Conservation (phyloP, 2,329 filamentous ascomycete species). For the Cladophialophora psammophila region DNA sequence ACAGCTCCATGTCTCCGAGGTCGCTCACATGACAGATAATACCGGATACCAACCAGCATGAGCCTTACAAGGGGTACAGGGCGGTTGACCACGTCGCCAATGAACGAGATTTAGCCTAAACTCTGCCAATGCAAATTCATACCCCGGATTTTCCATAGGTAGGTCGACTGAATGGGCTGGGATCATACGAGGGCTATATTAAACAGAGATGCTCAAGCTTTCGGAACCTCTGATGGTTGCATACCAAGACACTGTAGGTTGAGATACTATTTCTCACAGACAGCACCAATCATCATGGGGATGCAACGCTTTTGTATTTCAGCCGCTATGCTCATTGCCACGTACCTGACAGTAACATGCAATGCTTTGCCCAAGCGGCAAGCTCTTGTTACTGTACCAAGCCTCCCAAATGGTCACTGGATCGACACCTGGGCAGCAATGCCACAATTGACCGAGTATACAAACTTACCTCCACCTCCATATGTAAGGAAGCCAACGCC, state of each 20-base stretch:
- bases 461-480: conserved; percentile 66
- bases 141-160: conserved; percentile 13
- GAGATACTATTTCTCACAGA: background rate
- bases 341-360: conserved; percentile 10
- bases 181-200: conserved; percentile 10
- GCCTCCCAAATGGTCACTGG: conserved; percentile 56
- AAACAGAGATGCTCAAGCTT: conserved; percentile 12
- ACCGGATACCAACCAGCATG: background rate
- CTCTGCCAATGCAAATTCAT: background rate
- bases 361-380: conserved; percentile 20
- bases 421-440: conserved; percentile 70
- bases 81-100: background rate
- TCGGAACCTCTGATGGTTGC: conserved; percentile 3
- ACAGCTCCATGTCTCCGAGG: background rate
- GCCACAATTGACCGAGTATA: conserved; percentile 69
- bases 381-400: conserved; percentile 20
- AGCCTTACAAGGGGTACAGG: background rate
- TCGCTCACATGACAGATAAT: background rate
- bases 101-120: conserved; percentile 17
- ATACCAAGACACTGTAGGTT: background rate
- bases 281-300: conserved; percentile 1
- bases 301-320: background rate
- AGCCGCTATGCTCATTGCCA: background rate
- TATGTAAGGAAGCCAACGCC: conserved; percentile 56
- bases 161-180: background rate